phyloP scores from a whole-genome alignment of 306 rosid species.

The Trifolium fragiferum region DNA sequence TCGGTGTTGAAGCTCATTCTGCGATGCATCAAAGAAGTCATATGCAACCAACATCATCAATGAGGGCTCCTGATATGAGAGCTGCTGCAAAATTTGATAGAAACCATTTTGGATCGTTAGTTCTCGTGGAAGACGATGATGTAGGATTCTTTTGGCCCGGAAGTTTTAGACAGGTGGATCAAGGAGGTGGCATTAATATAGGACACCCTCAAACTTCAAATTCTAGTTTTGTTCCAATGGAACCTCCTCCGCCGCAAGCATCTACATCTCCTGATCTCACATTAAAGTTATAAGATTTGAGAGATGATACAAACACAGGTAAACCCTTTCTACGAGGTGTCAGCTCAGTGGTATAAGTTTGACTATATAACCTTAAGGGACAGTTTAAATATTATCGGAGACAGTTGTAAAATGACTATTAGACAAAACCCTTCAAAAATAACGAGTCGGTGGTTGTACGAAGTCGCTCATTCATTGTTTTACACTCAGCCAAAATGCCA shows the following conservation, averaged over 20 bases:
- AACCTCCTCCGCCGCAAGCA: slow-evolving; percentile 52
- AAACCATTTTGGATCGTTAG: slow-evolving; percentile 62
- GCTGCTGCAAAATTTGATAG: slow-evolving; percentile 70
- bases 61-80: slow-evolving; percentile 57
- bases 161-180: slow-evolving; percentile 78
- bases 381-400: neutral
- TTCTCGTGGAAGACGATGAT: slow-evolving; percentile 79
- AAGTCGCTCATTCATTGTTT: slow-evolving; percentile 14
- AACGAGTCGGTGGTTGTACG: slow-evolving; percentile 35
- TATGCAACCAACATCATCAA: slow-evolving; percentile 43
- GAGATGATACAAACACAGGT: slow-evolving; percentile 24
- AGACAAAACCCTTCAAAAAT: slow-evolving; percentile 31
- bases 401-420: neutral
- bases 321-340: neutral
- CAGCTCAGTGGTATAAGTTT: neutral
- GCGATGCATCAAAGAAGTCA: slow-evolving; percentile 72
- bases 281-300: slow-evolving; percentile 67
- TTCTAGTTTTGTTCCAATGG: slow-evolving; percentile 42
- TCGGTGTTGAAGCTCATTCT: slow-evolving; percentile 84
- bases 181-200: slow-evolving; percentile 37
- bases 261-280: slow-evolving; percentile 84
- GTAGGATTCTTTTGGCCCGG: slow-evolving; percentile 83
- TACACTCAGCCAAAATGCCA: neutral
- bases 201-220: slow-evolving; percentile 49
- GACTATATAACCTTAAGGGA: neutral